phyloP scores from a whole-genome alignment of 2,329 filamentous ascomycete species.

The Cryphonectria radicalis region DNA sequence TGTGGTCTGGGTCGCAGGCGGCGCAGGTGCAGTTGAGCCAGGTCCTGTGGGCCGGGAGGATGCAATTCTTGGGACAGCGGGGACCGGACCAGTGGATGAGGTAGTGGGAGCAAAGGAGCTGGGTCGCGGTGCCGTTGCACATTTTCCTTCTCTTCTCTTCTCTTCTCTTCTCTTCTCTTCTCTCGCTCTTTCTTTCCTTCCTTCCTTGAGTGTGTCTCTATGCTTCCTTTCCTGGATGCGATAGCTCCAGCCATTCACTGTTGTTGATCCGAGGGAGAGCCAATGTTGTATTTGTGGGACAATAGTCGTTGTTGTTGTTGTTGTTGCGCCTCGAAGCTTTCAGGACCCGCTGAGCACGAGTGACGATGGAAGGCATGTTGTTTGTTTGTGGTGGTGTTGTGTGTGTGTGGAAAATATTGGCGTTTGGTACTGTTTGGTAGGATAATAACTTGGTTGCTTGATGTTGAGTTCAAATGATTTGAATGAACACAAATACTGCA shows the following conservation, averaged over 20 bases:
- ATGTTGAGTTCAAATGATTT: not conserved
- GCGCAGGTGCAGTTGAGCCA: slow-evolving; percentile 30
- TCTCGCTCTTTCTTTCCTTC: not conserved
- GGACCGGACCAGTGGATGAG: slow-evolving; percentile 28
- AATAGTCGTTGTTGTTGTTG: too few species aligned
- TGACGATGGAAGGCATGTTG: slow-evolving; percentile 16
- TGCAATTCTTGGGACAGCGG: slow-evolving; percentile 27
- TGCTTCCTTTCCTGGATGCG: not conserved
- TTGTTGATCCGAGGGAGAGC: not conserved
- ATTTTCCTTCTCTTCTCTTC: slow-evolving; percentile 9
- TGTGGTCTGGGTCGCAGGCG: slow-evolving; percentile 28
- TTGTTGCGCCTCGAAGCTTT: slow-evolving; percentile 9
- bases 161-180: not conserved
- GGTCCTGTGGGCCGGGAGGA: slow-evolving; percentile 20
- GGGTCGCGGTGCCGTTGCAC: slow-evolving; percentile 29
- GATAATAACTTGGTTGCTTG: not conserved
- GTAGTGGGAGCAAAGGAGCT: slow-evolving; percentile 30
- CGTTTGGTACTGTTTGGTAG: not conserved
- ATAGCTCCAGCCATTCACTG: not conserved
- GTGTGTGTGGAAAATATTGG: not conserved
- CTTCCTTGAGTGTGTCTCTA: not conserved
- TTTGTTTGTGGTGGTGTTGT: not conserved
- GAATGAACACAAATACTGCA: not conserved
- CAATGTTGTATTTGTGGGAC: not conserved
- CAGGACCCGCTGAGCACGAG: slow-evolving; percentile 2